Evolutionary conservation across 2,329 filamentous ascomycete species (phyloP).

Genomic region (Cladosporium sp.): DNA sequence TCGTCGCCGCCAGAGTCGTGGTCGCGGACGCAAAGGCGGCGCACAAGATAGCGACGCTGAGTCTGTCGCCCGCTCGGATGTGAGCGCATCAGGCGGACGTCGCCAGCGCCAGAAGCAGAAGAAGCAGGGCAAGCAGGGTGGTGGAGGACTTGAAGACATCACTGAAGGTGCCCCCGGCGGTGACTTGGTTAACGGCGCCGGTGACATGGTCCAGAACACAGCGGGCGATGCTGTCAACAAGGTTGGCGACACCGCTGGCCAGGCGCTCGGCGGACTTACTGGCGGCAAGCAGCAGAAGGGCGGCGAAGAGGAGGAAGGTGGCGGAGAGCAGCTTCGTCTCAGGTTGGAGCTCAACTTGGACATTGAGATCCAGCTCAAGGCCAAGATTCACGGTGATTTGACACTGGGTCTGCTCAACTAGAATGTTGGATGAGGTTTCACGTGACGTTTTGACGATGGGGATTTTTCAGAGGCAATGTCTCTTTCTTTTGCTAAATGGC

Average conservation of each 20-base stretch:
- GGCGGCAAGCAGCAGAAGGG: conserved; percentile 40
- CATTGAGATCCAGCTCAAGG: conserved; percentile 64
- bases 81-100: conserved; percentile 55
- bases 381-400: conserved; percentile 65
- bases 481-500: conserved; percentile 3
- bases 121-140: conserved; percentile 45
- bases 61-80: conserved; percentile 55
- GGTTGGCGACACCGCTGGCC: conserved; percentile 46
- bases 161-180: conserved; percentile 56
- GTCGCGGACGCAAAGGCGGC: conserved; percentile 47
- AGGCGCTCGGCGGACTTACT: conserved; percentile 51
- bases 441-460: conserved; percentile 9
- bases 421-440: conserved; percentile 11
- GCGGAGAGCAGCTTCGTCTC: conserved; percentile 56
- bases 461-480: neutral
- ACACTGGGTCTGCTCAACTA: conserved; percentile 55
- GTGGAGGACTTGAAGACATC: conserved; percentile 53
- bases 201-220: conserved; percentile 58
- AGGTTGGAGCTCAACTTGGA: conserved; percentile 62
- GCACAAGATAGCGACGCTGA: conserved; percentile 53
- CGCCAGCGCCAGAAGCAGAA: conserved; percentile 56
- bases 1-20: conserved; percentile 51
- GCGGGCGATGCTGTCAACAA: conserved; percentile 48
- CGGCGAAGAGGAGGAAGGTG: conserved; percentile 37
- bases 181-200: conserved; percentile 53